Percentiles rank a stretch among this genome's conserved stretches.
These are phyloP conservation scores for Abelmoschus esculentus DNA, from an alignment of 345 rosid genomes.

Conservation along the genomic window DNA sequence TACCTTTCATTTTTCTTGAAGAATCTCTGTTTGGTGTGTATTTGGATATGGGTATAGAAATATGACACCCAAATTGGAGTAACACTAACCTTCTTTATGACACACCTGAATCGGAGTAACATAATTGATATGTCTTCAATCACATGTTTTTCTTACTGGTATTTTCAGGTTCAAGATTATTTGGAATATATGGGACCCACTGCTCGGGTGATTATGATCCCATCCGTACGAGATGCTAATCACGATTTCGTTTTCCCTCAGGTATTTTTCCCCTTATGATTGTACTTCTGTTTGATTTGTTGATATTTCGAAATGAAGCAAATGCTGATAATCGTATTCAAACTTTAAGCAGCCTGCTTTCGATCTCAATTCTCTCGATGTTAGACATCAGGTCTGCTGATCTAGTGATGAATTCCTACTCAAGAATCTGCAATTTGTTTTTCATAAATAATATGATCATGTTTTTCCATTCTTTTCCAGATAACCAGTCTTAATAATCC, in stretches of 20 bases:
- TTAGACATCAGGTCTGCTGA: constrained; percentile 45
- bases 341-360: constrained; percentile 65
- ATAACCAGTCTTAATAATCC: constrained; percentile 70
- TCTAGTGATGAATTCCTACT: background rate
- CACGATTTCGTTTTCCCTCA: constrained; percentile 94
- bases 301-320: background rate
- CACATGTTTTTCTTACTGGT: background rate
- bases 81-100: background rate
- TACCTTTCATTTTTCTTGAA: background rate
- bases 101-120: background rate
- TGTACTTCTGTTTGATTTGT: constrained; percentile 1
- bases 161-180: constrained; percentile 73
- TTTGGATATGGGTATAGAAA: background rate
- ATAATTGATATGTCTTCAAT: background rate
- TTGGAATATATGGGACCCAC: constrained; percentile 65
- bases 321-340: constrained; percentile 6
- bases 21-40: background rate
- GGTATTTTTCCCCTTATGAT: constrained; percentile 33
- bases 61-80: background rate
- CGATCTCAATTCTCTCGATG: constrained; percentile 39
- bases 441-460: background rate
- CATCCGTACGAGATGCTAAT: constrained; percentile 83
- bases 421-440: background rate
- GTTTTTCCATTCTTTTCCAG: constrained; percentile 27
- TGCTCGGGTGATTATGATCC: constrained; percentile 59